Evolutionary conservation across 106 monocot species (phyloP).

Genomic region (Chionographis japonica): DNA sequence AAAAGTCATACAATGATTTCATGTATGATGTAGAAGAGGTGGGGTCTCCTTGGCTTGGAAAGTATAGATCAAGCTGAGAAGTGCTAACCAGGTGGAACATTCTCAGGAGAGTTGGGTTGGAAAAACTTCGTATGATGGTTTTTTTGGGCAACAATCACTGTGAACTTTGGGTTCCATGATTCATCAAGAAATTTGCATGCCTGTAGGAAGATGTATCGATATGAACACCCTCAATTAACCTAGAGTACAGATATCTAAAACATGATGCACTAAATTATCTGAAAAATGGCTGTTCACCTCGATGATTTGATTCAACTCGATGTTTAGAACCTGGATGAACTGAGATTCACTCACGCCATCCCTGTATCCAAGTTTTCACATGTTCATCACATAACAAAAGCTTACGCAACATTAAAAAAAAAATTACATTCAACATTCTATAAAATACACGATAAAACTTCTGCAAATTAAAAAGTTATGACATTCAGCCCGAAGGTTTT

Average conservation of each 20-base stretch:
- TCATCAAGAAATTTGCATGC: conserved; percentile 89
- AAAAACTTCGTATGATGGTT: conserved; percentile 98
- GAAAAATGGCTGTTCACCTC: conserved; percentile 38
- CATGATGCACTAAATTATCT: neutral
- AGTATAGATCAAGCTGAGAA: neutral
- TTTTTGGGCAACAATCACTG: conserved; percentile 83
- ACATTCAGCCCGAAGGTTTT: no score
- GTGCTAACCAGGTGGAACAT: conserved; percentile 83
- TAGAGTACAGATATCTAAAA: neutral
- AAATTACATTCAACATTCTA: no score
- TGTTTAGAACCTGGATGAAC: conserved; percentile 84
- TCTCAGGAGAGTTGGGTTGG: conserved; percentile 50
- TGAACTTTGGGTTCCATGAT: conserved; percentile 75
- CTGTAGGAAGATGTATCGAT: conserved; percentile 26
- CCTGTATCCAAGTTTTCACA: conserved; percentile 15
- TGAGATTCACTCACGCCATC: conserved; percentile 98
- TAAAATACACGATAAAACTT: no score
- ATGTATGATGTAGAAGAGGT: neutral
- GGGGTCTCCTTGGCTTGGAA: no score
- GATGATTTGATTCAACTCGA: conserved; percentile 93
- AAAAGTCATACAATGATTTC: neutral
- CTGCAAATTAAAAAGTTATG: no score
- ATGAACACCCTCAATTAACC: neutral
- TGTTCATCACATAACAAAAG: no score
- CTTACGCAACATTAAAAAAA: neutral